Evolutionary conservation across 306 rosid genomes (phyloP).

Genomic region (Myrica gale): DNA sequence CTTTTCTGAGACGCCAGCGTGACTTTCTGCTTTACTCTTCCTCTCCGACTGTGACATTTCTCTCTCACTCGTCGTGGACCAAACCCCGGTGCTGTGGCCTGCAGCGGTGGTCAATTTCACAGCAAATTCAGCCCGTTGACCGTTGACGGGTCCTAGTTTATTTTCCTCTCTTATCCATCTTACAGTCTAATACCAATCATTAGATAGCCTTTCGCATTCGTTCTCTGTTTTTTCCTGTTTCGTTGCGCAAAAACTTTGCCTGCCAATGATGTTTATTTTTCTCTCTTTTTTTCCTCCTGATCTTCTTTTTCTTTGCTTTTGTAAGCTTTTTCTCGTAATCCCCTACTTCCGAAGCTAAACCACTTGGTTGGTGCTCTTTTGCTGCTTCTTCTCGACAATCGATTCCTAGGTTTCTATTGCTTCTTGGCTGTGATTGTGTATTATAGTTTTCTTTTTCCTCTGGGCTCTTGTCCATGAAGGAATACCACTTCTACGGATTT

Average conservation of each 20-base stretch:
- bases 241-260: slow-evolving; percentile 7
- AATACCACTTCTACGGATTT: background rate
- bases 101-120: background rate
- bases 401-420: background rate
- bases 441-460: background rate
- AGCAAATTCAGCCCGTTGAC: background rate
- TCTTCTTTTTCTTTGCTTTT: background rate
- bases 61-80: background rate
- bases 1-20: background rate
- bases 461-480: background rate
- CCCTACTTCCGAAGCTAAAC: background rate
- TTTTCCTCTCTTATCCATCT: background rate
- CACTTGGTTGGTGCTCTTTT: slow-evolving; percentile 6
- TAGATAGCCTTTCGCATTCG: background rate
- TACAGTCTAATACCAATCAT: background rate
- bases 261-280: background rate
- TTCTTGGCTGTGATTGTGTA: background rate
- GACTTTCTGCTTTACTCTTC: background rate
- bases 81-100: background rate
- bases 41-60: background rate
- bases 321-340: background rate
- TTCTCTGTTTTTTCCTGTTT: background rate
- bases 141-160: background rate
- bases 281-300: background rate
- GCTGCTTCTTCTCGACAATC: background rate